Conservation (phyloP, 441 rosid species). For the Populus hybrid region DNA sequence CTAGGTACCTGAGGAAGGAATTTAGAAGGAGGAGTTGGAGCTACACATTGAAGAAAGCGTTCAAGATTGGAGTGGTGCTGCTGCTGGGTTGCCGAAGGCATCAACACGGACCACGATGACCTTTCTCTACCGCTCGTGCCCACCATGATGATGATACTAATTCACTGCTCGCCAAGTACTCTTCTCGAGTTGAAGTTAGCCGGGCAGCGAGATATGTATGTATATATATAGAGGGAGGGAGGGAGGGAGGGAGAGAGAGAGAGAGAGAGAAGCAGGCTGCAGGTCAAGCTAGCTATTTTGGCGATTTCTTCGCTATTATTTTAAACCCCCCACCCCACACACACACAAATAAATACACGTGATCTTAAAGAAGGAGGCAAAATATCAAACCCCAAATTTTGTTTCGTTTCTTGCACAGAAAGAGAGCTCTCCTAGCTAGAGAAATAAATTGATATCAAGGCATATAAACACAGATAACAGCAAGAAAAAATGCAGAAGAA, state of each 20-base stretch:
- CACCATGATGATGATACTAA: neutral
- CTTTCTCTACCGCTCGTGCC: neutral
- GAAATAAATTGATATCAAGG: neutral
- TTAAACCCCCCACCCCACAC: too few relatives aligned
- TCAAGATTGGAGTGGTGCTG: slow-evolving; percentile 36
- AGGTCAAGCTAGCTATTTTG: neutral
- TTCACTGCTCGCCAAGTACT: neutral
- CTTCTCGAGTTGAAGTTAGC: neutral
- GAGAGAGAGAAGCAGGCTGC: neutral
- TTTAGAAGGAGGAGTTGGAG: slow-evolving; percentile 45
- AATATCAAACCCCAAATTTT: too few relatives aligned
- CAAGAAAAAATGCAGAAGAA: neutral
- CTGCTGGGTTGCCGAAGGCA: slow-evolving; percentile 16
- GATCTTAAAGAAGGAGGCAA: neutral
- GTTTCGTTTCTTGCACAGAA: too few relatives aligned
- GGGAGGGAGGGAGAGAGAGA: neutral
- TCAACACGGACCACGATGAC: neutral
- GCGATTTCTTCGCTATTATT: neutral
- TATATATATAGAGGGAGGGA: neutral
- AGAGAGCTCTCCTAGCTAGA: neutral
- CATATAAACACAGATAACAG: neutral
- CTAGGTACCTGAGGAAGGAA: slow-evolving; percentile 39
- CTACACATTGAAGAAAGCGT: slow-evolving; percentile 41
- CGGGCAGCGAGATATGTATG: too few relatives aligned
- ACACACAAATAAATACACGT: neutral